Evolutionary conservation across 371 early-diverging fungal species (phyloP), one percentile per base, ranked within the genome.

Genomic region (Batrachochytrium dendrobatidis): DNA sequence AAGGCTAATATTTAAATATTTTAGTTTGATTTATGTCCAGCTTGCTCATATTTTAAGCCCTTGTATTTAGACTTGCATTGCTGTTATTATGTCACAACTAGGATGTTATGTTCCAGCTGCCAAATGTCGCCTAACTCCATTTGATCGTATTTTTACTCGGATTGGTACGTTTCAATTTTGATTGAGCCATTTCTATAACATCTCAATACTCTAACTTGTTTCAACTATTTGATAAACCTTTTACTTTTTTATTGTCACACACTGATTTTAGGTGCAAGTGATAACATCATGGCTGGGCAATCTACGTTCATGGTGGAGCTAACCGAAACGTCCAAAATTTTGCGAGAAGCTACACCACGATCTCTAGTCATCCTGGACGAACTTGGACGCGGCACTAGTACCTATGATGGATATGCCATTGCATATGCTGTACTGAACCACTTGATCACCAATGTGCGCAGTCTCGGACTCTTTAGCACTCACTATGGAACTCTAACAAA

Each of bases 281-380:
- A 99, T 80, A 92, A 92, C 63, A 87, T 98, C 60, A 72, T 92
- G 55, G 89, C 87, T 0, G 99, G 99, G 0, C 94, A 98, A 63
- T 95, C 96, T n/a, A 99, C 99, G 0, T 99, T 99, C 74, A 95
- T 98, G 96, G 92, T 75, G 17, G 99, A 99, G 68, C 75, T 99
- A 61, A 77, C 85, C 29, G 99, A 99, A 72, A 98, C 99, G 0
- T 81, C 92, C 48, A 89, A 87, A 60, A 98, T 99, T 58, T 68
- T 99, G 48, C 77, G 83, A 17, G 88, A 95, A 66, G 94, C 98
- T 0, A 99, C 99, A 1, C 82, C 83, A 1, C 81, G 84, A 3
- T 95, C 96, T 3, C 86, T 99, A 74, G 98, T 99, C 22, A 95
- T 99, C 55, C 77, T 99, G 58, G 99, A 99, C 77, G 99, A 99